Evolutionary conservation across 1,284 basidiomycete species (phyloP).

Genomic region (Moesziomyces sp.): DNA sequence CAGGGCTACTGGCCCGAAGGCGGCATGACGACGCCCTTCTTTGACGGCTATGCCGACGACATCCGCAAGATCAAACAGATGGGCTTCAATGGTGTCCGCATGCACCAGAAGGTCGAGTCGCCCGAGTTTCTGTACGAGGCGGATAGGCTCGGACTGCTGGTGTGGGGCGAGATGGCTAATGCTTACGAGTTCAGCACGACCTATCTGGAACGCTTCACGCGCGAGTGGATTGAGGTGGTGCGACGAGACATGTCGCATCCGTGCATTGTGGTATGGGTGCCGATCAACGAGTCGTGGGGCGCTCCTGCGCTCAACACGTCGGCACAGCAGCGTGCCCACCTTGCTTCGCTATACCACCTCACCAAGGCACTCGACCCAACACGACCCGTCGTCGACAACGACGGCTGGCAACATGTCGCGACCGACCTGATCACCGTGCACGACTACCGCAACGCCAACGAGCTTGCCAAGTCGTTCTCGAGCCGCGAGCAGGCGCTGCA

Average conservation of each 20-base stretch:
- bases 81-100: slow-evolving; percentile 49
- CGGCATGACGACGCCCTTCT: slow-evolving; percentile 33
- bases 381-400: slow-evolving; percentile 44
- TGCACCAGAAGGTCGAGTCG: slow-evolving; percentile 53
- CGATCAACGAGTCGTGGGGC: slow-evolving; percentile 53
- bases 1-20: slow-evolving; percentile 51
- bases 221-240: slow-evolving; percentile 52
- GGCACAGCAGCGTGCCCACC: slow-evolving; percentile 30
- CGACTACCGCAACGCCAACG: slow-evolving; percentile 33
- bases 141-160: slow-evolving; percentile 46
- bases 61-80: slow-evolving; percentile 46
- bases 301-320: slow-evolving; percentile 32
- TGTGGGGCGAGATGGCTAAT: slow-evolving; percentile 56
- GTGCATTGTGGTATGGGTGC: slow-evolving; percentile 51
- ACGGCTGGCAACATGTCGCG: slow-evolving; percentile 53
- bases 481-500: slow-evolving; percentile 4
- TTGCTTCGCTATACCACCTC: slow-evolving; percentile 38
- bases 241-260: slow-evolving; percentile 47
- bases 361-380: slow-evolving; percentile 49
- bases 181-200: slow-evolving; percentile 44
- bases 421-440: slow-evolving; percentile 45
- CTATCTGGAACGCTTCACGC: slow-evolving; percentile 37
- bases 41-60: slow-evolving; percentile 24
- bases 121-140: slow-evolving; percentile 36
- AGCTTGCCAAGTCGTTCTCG: slow-evolving; percentile 13